Conservation (phyloP, 106 monocot genomes). For the Agapanthus africanus region DNA sequence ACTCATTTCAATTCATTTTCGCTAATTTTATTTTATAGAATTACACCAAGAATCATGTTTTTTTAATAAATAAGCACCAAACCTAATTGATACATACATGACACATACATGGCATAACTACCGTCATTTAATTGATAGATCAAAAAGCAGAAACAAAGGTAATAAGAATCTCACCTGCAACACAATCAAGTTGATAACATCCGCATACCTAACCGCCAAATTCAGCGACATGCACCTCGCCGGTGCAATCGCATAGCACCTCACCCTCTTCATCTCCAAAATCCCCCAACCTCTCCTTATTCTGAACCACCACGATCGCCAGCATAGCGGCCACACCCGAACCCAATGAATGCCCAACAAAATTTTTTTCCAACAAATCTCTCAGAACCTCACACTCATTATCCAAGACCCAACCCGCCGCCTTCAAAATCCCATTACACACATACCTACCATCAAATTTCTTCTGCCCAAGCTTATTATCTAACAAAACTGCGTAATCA, state of each 20-base stretch:
- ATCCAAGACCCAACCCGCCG: slow-evolving; percentile 69
- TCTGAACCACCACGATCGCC: slow-evolving; percentile 61
- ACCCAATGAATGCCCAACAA: slow-evolving; percentile 86
- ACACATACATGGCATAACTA: too few relatives aligned
- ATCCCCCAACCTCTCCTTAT: slow-evolving; percentile 54
- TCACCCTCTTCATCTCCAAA: slow-evolving; percentile 57
- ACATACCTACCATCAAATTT: slow-evolving; percentile 79
- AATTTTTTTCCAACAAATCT: slow-evolving; percentile 43
- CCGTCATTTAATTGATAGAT: too few relatives aligned
- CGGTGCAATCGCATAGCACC: slow-evolving; percentile 85
- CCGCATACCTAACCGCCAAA: slow-evolving; percentile 78
- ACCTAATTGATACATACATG: too few relatives aligned
- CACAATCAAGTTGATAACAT: slow-evolving; percentile 92
- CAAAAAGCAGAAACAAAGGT: too few relatives aligned
- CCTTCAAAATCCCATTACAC: slow-evolving; percentile 78
- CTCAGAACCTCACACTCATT: slow-evolving; percentile 48
- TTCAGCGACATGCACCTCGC: slow-evolving; percentile 90
- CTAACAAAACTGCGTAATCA: slow-evolving; percentile 72
- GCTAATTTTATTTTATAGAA: too few relatives aligned
- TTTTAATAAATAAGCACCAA: too few relatives aligned
- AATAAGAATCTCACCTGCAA: slow-evolving; percentile 47
- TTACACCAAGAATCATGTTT: too few relatives aligned
- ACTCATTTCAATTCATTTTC: too few relatives aligned
- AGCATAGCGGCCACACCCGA: slow-evolving; percentile 87
- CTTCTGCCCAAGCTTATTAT: slow-evolving; percentile 80